Evolutionary conservation across 1,139 yeast species (phyloP), one percentile per base, ranked within the genome.

Genomic region (Taiozyma sp.): DNA sequence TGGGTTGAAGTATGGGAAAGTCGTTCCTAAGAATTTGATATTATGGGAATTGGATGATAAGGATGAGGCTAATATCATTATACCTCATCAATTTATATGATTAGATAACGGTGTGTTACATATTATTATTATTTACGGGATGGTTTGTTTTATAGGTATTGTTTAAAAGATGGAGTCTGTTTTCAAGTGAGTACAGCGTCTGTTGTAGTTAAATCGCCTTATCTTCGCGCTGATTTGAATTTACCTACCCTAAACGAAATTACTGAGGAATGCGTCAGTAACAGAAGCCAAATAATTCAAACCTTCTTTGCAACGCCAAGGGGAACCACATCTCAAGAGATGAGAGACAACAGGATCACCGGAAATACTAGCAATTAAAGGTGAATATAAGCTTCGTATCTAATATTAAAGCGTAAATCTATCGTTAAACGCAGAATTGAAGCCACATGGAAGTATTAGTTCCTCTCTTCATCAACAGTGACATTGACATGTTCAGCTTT

Each of bases 31-130:
- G 34, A 40, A 49, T 24, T 27, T 52, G 10, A 53, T 52, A 3
- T 34, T 49, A 24, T 52, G 55, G 55, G 47, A 52, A 29, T 45
- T 52, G 45, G 55, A 52, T 45, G 55, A 52, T 48, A 43, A 29
- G 14, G 22, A 23, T 8, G 48, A 43, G 4, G 32, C 43, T 4
- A 52, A 51, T 29, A 34, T 50, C 16, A 43, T 50, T 24, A 45
- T 51, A 23, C 53, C 53, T 13, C 44, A 42, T 14, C 39, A 47
- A 13, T 48, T 46, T 8, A 24, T 30, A 6, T 38, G 42, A 44
- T 22, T 16, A 9, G 6, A 16, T 10, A 2, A 38, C 12, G 5
- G 10, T 38, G 24, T 7, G 24, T 38, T 38, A 4, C 14, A 19
- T 28, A 8, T 36, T 16, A 16, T 36, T 36, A 36, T 16, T n/a